A percentile compares a stretch with the other conserved stretches of the same genome.
phyloP scores from a whole-genome alignment of 768 basidiomycete species.

The Cystobasidium onofrii region DNA sequence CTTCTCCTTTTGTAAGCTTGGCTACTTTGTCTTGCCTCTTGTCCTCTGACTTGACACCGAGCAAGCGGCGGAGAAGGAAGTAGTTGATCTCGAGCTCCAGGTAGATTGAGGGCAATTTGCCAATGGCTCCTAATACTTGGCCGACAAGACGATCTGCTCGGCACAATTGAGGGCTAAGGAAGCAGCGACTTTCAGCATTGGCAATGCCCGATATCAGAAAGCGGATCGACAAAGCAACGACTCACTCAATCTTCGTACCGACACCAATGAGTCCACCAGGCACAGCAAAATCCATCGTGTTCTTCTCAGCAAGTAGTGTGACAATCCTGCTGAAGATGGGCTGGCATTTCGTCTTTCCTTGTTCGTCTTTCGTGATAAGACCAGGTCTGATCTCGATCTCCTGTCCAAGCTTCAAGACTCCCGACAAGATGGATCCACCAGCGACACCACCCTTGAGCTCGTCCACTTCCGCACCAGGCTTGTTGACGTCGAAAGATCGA shows the following conservation, averaged over 20 bases:
- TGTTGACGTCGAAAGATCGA: constrained; percentile 98
- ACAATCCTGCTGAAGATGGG: constrained; percentile 88
- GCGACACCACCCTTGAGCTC: constrained; percentile 98
- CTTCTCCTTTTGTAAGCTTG: constrained; percentile 33
- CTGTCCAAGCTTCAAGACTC: constrained; percentile 78
- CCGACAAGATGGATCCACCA: constrained; percentile 91
- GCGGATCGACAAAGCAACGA: constrained; percentile 43
- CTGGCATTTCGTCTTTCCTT: constrained; percentile 80
- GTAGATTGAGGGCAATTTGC: constrained; percentile 75
- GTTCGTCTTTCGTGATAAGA: constrained; percentile 87
- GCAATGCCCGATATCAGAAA: neutral
- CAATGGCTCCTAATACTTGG: constrained; percentile 88
- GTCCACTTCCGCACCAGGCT: constrained; percentile 91
- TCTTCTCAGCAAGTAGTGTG: constrained; percentile 88
- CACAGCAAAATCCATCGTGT: constrained; percentile 89
- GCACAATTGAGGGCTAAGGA: constrained; percentile 73
- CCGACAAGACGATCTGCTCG: constrained; percentile 94
- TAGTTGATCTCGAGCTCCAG: constrained; percentile 63
- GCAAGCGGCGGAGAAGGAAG: constrained; percentile 85
- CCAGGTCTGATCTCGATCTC: constrained; percentile 97
- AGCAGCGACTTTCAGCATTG: neutral
- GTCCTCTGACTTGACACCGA: constrained; percentile 98
- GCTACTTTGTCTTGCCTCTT: constrained; percentile 84
- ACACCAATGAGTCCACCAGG: constrained; percentile 98
- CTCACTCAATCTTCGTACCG: constrained; percentile 80